A percentile compares a stretch with the other conserved stretches of the same genome.
phyloP scores from a whole-genome alignment of 148 eudicot species.

The Linanthus parryae region DNA sequence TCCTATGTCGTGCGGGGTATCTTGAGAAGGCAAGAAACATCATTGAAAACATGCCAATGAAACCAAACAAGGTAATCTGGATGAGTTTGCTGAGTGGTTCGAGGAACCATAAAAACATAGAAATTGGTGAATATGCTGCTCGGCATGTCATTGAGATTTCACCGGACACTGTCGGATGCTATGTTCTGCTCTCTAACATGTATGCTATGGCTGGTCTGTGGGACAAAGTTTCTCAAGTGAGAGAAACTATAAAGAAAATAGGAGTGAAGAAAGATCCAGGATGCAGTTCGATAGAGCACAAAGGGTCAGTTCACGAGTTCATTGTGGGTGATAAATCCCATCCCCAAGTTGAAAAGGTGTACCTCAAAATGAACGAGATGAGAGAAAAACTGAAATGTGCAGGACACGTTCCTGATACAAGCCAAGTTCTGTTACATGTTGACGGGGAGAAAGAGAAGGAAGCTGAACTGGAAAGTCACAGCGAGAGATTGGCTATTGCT shows the following conservation, averaged over 20 bases:
- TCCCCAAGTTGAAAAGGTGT: conserved; percentile 14
- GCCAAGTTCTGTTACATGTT: conserved; percentile 22
- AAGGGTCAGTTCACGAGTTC: conserved; percentile 23
- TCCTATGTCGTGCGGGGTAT: conserved; percentile 26
- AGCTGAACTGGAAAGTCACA: conserved; percentile 28
- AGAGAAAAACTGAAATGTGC: conserved; percentile 13
- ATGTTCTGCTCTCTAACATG: conserved; percentile 25
- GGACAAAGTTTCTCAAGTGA: conserved; percentile 21
- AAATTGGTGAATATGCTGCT: conserved; percentile 30
- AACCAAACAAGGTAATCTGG: conserved; percentile 25
- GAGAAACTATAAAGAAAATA: conserved; percentile 21
- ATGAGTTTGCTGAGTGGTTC: conserved; percentile 24
- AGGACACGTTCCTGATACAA: conserved; percentile 24
- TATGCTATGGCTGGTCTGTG: conserved; percentile 28
- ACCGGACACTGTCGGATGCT: conserved; percentile 14
- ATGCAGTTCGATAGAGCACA: conserved; percentile 22
- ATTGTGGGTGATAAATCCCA: conserved; percentile 26
- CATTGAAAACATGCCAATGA: conserved; percentile 25
- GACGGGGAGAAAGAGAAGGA: conserved; percentile 27
- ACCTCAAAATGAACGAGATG: conserved; percentile 20
- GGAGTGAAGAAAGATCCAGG: conserved; percentile 21
- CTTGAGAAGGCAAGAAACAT: conserved; percentile 19
- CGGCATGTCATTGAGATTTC: conserved; percentile 12
- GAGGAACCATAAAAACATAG: conserved; percentile 18
- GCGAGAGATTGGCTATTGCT: conserved; percentile 25